phyloP scores from a whole-genome alignment of 768 basidiomycete genomes.

The Lepiota venenata region DNA sequence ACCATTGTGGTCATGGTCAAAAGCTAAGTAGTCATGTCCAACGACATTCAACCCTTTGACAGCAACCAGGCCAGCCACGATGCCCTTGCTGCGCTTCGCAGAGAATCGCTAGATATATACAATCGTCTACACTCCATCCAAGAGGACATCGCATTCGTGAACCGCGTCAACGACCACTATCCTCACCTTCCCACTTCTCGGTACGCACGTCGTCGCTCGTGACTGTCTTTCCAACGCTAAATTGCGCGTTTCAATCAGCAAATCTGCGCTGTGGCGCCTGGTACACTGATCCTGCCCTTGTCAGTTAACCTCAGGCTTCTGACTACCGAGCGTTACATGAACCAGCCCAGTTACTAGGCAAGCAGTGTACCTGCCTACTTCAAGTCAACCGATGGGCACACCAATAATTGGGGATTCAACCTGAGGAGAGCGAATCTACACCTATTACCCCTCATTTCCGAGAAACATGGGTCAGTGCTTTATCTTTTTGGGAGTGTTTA shows the following conservation, averaged over 20 bases:
- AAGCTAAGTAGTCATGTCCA: not conserved
- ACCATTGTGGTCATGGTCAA: not conserved
- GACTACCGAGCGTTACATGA: not conserved
- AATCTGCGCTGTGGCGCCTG: conserved; percentile 94
- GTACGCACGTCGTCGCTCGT: conserved; percentile 28
- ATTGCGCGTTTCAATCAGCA: conserved; percentile 39
- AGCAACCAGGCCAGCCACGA: conserved; percentile 8
- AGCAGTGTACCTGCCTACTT: conserved; percentile 65
- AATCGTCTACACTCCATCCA: conserved; percentile 86
- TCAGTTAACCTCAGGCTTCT: conserved; percentile 26
- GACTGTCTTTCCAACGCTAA: not conserved
- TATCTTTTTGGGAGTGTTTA: not conserved
- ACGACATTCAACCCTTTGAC: not conserved
- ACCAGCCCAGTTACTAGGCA: conserved; percentile 19
- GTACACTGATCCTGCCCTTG: conserved; percentile 77
- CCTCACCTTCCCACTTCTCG: conserved; percentile 51
- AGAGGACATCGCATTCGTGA: conserved; percentile 73
- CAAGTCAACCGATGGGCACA: conserved; percentile 91
- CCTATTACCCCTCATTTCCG: conserved; percentile 53
- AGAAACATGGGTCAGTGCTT: conserved; percentile 55
- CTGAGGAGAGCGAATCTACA: conserved; percentile 83
- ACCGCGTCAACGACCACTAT: conserved; percentile 39
- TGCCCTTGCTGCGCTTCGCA: conserved; percentile 52
- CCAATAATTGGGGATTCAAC: conserved; percentile 82
- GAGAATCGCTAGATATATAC: conserved; percentile 73